Conservation (phyloP, 2,329 filamentous ascomycete genomes). For the Ascochyta pisi region DNA sequence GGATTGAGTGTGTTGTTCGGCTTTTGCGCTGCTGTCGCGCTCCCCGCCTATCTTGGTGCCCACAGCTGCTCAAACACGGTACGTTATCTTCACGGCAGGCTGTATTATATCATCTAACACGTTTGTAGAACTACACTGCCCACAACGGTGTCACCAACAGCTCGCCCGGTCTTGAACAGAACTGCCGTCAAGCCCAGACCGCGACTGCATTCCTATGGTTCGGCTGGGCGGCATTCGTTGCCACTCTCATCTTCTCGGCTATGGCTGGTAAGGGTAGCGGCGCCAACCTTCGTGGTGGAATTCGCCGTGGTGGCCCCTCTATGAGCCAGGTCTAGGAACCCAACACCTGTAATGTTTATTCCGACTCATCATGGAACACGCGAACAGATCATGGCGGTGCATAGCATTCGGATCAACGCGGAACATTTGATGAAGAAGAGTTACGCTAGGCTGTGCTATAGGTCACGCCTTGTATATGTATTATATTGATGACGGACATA, state of each 20-base stretch:
- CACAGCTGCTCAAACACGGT: conserved; percentile 71
- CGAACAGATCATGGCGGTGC: conserved; percentile 23
- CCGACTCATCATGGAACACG: conserved; percentile 38
- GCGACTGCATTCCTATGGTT: conserved; percentile 81
- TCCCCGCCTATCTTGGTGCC: conserved; percentile 71
- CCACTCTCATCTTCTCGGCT: conserved; percentile 61
- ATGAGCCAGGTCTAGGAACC: conserved; percentile 63
- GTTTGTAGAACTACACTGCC: conserved; percentile 49
- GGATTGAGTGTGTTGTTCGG: conserved; percentile 69
- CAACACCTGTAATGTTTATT: conserved; percentile 31
- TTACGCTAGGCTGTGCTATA: not conserved
- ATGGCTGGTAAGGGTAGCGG: conserved; percentile 58
- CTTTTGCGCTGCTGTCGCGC: conserved; percentile 73
- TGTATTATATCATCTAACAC: conserved; percentile 5
- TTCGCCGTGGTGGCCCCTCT: conserved; percentile 54
- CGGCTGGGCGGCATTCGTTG: conserved; percentile 69
- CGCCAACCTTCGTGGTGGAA: conserved; percentile 56
- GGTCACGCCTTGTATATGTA: conserved; percentile 16
- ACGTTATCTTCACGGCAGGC: conserved; percentile 36
- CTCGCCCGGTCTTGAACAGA: conserved; percentile 64
- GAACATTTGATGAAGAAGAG: not conserved
- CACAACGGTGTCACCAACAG: conserved; percentile 68
- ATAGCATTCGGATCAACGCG: conserved; percentile 6
- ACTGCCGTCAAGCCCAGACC: conserved; percentile 78
- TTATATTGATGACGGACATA: conserved; percentile 15